phyloP scores from a whole-genome alignment of 495 filamentous ascomycete genomes.

The Aspergillus leporis region DNA sequence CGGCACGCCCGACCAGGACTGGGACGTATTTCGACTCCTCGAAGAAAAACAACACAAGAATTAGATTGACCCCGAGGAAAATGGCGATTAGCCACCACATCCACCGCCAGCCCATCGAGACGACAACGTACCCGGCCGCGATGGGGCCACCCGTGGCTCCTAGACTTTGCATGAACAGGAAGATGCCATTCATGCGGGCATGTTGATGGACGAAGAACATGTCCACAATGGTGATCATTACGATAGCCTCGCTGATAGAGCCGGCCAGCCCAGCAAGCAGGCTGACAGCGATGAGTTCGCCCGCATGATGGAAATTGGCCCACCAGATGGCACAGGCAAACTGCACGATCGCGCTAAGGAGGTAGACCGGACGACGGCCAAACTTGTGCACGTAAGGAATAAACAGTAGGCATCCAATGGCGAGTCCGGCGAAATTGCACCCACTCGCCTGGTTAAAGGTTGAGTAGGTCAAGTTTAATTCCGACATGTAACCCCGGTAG shows the following conservation, averaged over 20 bases:
- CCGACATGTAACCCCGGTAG: slow-evolving; percentile 19
- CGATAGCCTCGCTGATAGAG: slow-evolving; percentile 34
- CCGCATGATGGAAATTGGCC: slow-evolving; percentile 27
- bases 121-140: slow-evolving; percentile 38
- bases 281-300: slow-evolving; percentile 29
- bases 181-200: slow-evolving; percentile 38
- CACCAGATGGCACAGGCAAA: slow-evolving; percentile 27
- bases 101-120: slow-evolving; percentile 40
- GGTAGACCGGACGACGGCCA: slow-evolving; percentile 38
- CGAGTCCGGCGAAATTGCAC: slow-evolving; percentile 30
- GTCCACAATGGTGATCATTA: slow-evolving; percentile 44
- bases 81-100: slow-evolving; percentile 46
- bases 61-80: slow-evolving; percentile 32
- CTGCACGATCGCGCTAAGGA: slow-evolving; percentile 31
- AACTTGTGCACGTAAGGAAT: slow-evolving; percentile 44
- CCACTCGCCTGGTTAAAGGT: slow-evolving; percentile 34
- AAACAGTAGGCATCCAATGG: slow-evolving; percentile 34
- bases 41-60: slow-evolving; percentile 35
- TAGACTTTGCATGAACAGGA: slow-evolving; percentile 31
- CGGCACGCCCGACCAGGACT: slow-evolving; percentile 6
- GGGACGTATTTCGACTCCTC: slow-evolving; percentile 38
- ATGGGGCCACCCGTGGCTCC: slow-evolving; percentile 35
- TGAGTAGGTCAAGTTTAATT: slow-evolving; percentile 27
- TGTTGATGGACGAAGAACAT: slow-evolving; percentile 46
- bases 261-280: slow-evolving; percentile 30